These are phyloP conservation scores for Daedaleopsis sinensis DNA, from an alignment of 768 basidiomycete species.

Conservation along the genomic window DNA sequence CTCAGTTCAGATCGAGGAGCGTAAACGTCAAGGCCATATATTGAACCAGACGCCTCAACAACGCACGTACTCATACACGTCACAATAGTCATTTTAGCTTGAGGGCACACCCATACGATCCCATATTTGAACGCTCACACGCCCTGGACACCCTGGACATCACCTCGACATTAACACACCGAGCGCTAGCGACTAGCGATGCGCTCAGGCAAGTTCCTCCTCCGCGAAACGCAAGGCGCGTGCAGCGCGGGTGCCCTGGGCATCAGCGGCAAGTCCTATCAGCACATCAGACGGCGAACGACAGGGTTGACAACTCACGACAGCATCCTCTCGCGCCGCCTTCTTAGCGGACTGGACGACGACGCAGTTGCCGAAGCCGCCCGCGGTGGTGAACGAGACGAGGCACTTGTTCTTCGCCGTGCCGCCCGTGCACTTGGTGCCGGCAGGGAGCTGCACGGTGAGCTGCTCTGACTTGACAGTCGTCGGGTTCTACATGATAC, in stretches of 20 bases:
- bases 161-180: neutral
- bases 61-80: constrained; percentile 16
- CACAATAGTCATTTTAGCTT: neutral
- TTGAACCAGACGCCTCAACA: neutral
- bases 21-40: neutral
- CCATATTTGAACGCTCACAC: neutral
- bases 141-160: neutral
- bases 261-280: no score
- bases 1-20: no score
- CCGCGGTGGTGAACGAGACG: constrained; percentile 51
- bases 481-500: constrained; percentile 40
- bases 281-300: no score
- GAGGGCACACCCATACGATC: neutral
- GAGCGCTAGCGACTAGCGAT: neutral
- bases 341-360: constrained; percentile 23
- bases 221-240: constrained; percentile 3
- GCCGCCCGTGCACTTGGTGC: constrained; percentile 56
- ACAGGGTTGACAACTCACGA: neutral
- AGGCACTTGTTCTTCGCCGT: constrained; percentile 47
- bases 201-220: neutral
- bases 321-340: constrained; percentile 1
- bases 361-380: constrained; percentile 58
- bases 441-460: constrained; percentile 48
- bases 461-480: constrained; percentile 42
- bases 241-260: constrained; percentile 7